phyloP scores from a whole-genome alignment of 1,284 basidiomycete genomes.

The Pulveroboletus sp. region DNA sequence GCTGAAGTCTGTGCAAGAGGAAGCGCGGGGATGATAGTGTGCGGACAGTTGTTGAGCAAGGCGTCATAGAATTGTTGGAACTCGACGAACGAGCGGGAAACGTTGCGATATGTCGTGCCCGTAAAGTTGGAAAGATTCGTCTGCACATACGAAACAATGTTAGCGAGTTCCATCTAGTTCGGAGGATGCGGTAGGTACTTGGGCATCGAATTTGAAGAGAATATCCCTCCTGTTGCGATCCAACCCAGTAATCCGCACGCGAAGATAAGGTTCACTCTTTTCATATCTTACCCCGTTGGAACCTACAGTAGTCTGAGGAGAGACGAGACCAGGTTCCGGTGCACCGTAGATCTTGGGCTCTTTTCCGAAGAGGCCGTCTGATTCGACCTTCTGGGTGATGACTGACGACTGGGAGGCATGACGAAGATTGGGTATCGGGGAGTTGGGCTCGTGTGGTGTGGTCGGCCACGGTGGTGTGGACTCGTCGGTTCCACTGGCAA shows the following conservation, averaged over 20 bases:
- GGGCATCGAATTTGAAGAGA: conserved; percentile 88
- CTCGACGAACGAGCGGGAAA: conserved; percentile 87
- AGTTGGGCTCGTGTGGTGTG: conserved; percentile 51
- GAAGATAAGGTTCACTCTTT: conserved; percentile 75
- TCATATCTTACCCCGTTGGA: conserved; percentile 69
- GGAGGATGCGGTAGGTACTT: conserved; percentile 48
- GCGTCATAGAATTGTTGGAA: conserved; percentile 91
- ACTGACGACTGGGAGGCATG: conserved; percentile 34
- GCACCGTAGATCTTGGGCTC: conserved; percentile 82
- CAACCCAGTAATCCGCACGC: conserved; percentile 82
- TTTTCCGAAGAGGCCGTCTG: conserved; percentile 62
- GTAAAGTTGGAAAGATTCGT: conserved; percentile 91
- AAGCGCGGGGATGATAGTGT: conserved; percentile 89
- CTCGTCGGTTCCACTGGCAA: conserved; percentile 37
- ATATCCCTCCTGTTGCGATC: conserved; percentile 93
- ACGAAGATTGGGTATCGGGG: conserved; percentile 48
- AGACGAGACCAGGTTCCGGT: conserved; percentile 75
- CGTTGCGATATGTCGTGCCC: conserved; percentile 84
- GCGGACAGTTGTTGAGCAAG: conserved; percentile 78
- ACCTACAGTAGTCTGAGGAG: conserved; percentile 58
- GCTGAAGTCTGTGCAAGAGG: conserved; percentile 91
- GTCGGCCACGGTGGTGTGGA: conserved; percentile 55
- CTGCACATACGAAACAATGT: conserved; percentile 39
- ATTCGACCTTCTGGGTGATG: conserved; percentile 46
- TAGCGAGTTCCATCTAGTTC: not conserved